These are phyloP conservation scores for Rhododendron williamsianum DNA, from an alignment of 148 eudicot species.

Conservation along the genomic window DNA sequence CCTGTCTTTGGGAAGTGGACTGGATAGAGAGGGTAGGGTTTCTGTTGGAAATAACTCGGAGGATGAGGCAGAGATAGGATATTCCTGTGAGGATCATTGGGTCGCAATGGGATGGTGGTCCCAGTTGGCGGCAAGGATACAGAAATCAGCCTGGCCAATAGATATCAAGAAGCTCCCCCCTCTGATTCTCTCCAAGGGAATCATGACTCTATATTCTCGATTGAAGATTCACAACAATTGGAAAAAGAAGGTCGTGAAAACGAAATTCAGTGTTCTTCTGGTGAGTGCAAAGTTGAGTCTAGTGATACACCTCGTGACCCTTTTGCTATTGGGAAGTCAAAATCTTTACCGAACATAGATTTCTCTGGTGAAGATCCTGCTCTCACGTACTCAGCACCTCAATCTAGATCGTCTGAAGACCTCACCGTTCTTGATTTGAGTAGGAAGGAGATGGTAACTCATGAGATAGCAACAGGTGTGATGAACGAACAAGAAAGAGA, in stretches of 20 bases:
- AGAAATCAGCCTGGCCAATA: constrained; percentile 16
- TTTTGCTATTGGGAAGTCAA: constrained; percentile 39
- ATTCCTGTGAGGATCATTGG: constrained; percentile 42
- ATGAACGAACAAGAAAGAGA: constrained; percentile 22
- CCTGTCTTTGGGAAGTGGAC: constrained; percentile 64
- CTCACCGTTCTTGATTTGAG: constrained; percentile 30
- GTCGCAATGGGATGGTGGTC: constrained; percentile 20
- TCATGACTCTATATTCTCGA: constrained; percentile 37
- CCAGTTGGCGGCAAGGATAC: constrained; percentile 24
- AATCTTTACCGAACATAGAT: constrained; percentile 54
- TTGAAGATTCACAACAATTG: constrained; percentile 25
- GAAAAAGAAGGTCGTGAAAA: constrained; percentile 33
- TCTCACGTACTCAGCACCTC: constrained; percentile 10
- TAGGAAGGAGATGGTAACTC: constrained; percentile 23
- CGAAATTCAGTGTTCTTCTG: constrained; percentile 20
- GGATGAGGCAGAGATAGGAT: constrained; percentile 34
- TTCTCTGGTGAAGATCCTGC: constrained; percentile 22
- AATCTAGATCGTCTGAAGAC: constrained; percentile 50
- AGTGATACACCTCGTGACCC: constrained; percentile 26
- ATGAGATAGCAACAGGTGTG: constrained; percentile 19
- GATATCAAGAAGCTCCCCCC: constrained; percentile 18
- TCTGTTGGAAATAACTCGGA: constrained; percentile 42
- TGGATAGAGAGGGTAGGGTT: constrained; percentile 37
- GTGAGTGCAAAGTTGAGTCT: constrained; percentile 23
- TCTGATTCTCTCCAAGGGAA: constrained; percentile 38